Evolutionary conservation across 129 eudicot species (phyloP), one percentile per base, ranked within the genome.

Genomic region (Ambrosia trifida): DNA sequence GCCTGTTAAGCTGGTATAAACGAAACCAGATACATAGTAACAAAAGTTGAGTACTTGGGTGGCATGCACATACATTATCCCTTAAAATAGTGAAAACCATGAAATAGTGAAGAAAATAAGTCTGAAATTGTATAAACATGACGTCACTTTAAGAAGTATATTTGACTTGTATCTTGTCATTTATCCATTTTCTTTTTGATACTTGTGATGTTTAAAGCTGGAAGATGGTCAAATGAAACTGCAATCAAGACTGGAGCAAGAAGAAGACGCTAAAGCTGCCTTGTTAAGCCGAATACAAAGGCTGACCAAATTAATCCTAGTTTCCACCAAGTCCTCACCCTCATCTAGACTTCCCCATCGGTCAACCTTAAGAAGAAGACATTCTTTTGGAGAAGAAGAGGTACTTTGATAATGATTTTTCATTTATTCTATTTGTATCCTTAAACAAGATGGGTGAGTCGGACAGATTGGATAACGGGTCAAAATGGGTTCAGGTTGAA

Each of bases 341-440:
- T 75, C 99, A 20, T 81, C 95, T 45, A 89, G 88, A 78, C 68
- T 78, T 72, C 72, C 98, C 51, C 77, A 85, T 43, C 97, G 89
- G 38, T 78, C 87, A 53, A 86, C 81, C 80, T 70, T 66, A 64
- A 84, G 97, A 76, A 85, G 98, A 86, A 70, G 96, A 16, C 99
- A 94, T 83, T 94, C 99, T 51, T 94, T 94, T 77, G 98, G 98
- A 33, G 98, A 94, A 83, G 98, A 94, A 81, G 98, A 94, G 96
- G 98, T 87, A 78, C 31, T 43, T 16, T 35, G 61, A 64, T 43
- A 57, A 57, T 3, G 7, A 11, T 66, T 66, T 8, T 50, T 53
- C 50, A 1, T 51, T 68, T 51, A 24, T 46, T 13, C 53, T 66
- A 12, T 54, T 12, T 12, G 36, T 43, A 11, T 9, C 12, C 38